These are phyloP conservation scores for Monilinia fructigena DNA, from an alignment of 2,329 filamentous ascomycete species.

Conservation along the genomic window DNA sequence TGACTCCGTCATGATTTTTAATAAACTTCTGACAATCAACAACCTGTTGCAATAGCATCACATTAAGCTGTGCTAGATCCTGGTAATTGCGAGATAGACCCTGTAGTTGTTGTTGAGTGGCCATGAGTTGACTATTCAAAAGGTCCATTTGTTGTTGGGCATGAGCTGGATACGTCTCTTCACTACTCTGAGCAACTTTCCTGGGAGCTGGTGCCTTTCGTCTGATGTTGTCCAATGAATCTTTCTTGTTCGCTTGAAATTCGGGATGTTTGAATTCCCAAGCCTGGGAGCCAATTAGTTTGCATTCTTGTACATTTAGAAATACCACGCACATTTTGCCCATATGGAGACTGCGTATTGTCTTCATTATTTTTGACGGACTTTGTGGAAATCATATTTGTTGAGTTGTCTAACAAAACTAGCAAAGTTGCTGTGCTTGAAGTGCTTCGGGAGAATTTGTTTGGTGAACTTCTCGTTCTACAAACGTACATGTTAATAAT, in stretches of 20 bases:
- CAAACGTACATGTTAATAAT: conserved; percentile 26
- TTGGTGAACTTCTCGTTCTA: conserved; percentile 99
- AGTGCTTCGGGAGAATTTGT: conserved; percentile 93
- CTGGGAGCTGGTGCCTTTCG: conserved; percentile 90
- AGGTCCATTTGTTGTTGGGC: conserved; percentile 75
- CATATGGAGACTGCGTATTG: conserved; percentile 76
- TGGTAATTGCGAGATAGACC: conserved; percentile 80
- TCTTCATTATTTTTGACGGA: conserved; percentile 89
- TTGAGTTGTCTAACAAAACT: conserved; percentile 95
- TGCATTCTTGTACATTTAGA: not conserved
- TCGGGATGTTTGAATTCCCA: conserved; percentile 99
- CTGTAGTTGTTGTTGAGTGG: conserved; percentile 90
- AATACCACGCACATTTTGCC: conserved; percentile 62
- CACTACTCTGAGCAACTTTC: conserved; percentile 62
- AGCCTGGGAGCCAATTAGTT: conserved; percentile 53
- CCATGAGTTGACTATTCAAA: conserved; percentile 81
- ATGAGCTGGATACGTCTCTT: conserved; percentile 65
- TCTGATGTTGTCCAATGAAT: conserved; percentile 93
- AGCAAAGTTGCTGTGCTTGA: conserved; percentile 98
- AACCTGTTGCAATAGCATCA: conserved; percentile 61
- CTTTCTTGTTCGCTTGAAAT: conserved; percentile 93
- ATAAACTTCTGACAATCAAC: conserved; percentile 60
- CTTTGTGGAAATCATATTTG: conserved; percentile 99
- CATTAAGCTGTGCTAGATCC: conserved; percentile 67
- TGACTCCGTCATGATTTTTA: conserved; percentile 68